A percentile compares a stretch with the other conserved stretches of the same genome.
Conservation (phyloP, 805 yeast genomes). For the Ogataea methanolica region DNA sequence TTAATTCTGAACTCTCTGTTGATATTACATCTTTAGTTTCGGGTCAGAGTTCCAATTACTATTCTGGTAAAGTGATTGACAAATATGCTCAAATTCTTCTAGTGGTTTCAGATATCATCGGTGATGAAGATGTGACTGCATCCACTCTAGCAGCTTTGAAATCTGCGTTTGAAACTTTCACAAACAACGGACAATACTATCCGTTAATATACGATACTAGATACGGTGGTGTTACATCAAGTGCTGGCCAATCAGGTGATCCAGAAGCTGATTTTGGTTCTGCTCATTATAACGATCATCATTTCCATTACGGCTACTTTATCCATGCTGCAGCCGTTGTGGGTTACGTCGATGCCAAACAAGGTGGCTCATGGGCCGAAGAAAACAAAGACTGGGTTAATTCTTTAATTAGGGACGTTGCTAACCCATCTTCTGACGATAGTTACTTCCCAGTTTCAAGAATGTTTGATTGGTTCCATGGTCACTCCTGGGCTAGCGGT, state of each 20-base stretch:
- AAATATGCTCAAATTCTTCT: constrained; percentile 54
- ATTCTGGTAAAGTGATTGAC: constrained; percentile 49
- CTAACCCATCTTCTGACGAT: constrained; percentile 54
- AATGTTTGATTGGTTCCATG: constrained; percentile 70
- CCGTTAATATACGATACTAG: constrained; percentile 54
- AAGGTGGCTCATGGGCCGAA: constrained; percentile 49
- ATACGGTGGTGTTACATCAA: constrained; percentile 53
- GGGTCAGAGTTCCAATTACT: constrained; percentile 40
- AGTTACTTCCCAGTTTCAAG: constrained; percentile 60
- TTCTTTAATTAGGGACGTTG: constrained; percentile 60
- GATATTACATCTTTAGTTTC: constrained; percentile 40
- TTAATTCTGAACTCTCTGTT: constrained; percentile 39
- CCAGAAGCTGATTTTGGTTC: constrained; percentile 45
- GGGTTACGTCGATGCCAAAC: constrained; percentile 47
- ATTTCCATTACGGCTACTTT: constrained; percentile 53
- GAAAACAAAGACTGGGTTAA: constrained; percentile 49
- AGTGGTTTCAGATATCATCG: constrained; percentile 43
- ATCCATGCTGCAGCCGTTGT: constrained; percentile 62
- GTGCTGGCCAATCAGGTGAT: constrained; percentile 41
- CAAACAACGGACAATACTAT: constrained; percentile 37
- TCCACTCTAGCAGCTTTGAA: constrained; percentile 45
- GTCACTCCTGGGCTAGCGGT: constrained; percentile 80
- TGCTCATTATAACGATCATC: constrained; percentile 52
- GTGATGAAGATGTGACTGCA: constrained; percentile 39
- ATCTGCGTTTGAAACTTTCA: constrained; percentile 39